Conservation (phyloP, 1,284 basidiomycete genomes). For the Omphalotus olearius region DNA sequence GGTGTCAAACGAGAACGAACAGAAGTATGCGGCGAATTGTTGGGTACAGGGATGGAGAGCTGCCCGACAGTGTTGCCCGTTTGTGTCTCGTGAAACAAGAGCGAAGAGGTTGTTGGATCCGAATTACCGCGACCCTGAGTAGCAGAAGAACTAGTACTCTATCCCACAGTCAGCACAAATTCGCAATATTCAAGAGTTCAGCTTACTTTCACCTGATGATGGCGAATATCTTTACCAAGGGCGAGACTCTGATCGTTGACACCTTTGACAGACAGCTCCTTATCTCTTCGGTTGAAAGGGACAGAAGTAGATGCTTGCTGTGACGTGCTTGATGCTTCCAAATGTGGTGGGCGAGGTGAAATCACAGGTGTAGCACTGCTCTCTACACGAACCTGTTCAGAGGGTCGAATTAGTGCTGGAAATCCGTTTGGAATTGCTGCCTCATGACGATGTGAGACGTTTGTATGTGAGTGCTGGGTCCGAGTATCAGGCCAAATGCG, state of each 20-base stretch:
- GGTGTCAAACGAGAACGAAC: conserved; percentile 6
- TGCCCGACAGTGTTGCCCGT: not conserved
- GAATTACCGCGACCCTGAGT: not conserved
- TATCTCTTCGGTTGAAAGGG: not conserved
- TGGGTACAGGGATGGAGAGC: not conserved
- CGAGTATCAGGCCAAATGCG: no score
- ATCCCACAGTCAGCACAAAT: no score
- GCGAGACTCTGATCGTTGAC: not conserved
- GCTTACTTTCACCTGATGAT: not conserved
- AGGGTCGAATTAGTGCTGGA: no score
- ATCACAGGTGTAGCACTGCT: no score
- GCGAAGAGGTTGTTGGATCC: not conserved
- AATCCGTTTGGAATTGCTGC: no score
- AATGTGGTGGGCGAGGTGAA: no score
- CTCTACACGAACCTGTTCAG: no score
- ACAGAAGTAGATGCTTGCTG: not conserved
- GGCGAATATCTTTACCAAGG: not conserved
- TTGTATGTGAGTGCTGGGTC: no score
- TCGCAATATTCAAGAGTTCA: no score
- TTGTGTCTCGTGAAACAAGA: conserved; percentile 4
- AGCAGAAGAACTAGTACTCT: no score
- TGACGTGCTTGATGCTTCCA: conserved; percentile 1
- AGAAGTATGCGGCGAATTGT: conserved; percentile 5
- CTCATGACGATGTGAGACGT: no score
- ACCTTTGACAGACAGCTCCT: conserved; percentile 1